These are phyloP conservation scores for Trapa incisa DNA, from an alignment of 345 rosid genomes.

Conservation along the genomic window DNA sequence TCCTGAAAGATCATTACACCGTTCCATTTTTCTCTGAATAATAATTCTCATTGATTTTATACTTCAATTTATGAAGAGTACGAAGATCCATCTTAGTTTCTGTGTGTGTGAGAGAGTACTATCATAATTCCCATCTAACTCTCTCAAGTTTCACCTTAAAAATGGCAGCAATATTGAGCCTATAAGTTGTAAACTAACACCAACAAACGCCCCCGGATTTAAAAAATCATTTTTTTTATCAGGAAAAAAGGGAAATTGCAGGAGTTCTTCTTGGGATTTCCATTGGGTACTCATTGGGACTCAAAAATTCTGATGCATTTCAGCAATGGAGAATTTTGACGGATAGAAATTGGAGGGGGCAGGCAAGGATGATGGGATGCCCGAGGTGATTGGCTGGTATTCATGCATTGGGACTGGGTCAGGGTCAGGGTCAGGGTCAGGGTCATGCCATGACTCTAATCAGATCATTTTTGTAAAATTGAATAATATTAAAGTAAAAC, in stretches of 20 bases:
- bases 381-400: slow-evolving; percentile 23
- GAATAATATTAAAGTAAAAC: background rate
- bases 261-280: slow-evolving; percentile 42
- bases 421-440: slow-evolving; percentile 17
- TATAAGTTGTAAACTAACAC: too few species aligned
- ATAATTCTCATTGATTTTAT: too few species aligned
- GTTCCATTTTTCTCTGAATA: too few species aligned
- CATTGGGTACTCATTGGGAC: slow-evolving; percentile 20
- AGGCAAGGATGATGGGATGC: too few species aligned
- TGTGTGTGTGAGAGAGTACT: too few species aligned
- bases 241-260: background rate
- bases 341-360: background rate
- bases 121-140: too few species aligned
- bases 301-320: slow-evolving; percentile 8
- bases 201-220: background rate
- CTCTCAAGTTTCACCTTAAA: too few species aligned
- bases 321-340: background rate
- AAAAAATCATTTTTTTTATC: too few species aligned
- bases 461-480: background rate
- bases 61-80: too few species aligned
- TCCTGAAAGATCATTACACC: slow-evolving; percentile 28
- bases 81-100: too few species aligned
- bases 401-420: slow-evolving; percentile 48
- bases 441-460: slow-evolving; percentile 10
- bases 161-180: too few species aligned